Base-by-base conservation (phyloP, 176 grass and related monocot species). In the Juncus effusus region DNA sequence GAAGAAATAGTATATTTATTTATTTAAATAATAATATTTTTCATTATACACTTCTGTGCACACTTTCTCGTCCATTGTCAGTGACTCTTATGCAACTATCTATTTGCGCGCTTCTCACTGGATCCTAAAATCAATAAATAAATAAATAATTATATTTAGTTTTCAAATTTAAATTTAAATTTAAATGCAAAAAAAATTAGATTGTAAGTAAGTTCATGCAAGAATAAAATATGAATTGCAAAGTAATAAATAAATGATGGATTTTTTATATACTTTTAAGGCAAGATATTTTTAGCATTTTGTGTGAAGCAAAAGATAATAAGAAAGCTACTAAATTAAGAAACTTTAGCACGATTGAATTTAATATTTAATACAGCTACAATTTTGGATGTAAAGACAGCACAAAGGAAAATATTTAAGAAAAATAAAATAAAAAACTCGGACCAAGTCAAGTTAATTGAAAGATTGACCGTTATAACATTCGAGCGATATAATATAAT, bases 41-140 rank as follows among this genome's bases (percentile, higher is more conserved):
- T 54, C 28, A 19, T 38, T 80, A 78, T 88, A 96, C 92, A 85
- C 70, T 96, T 85, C 84, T 91, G 69, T 91, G 79, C 47, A 96
- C 54, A 58, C 84, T 88, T 42, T 88, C 87, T 91, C 92, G 88
- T 50, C 92, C 92, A 68, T 96, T 85, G 76, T 96, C 92, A 38
- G 77, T 86, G 59, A 96, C 84, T 70, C 84, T 87, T 74, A 90
- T 85, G 72, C 79, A 85, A 39, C 87, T 83, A 63, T 88, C 79
- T 73, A 96, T 85, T 36, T 85, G 51, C 74, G 80, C 92, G 83
- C 87, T 96, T 90, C 87, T 88, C 69, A 81, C 41, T 79, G 87
- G 92, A 83, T 91, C 83, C 87, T 96, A 84, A 59, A 69, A 42
- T 54, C 36, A 71, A 54, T 67, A 72, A 47, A 73, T 54, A 9